Evolutionary conservation across 164 flowering plant species (phyloP).

Genomic region (Paratinospora sagittata): DNA sequence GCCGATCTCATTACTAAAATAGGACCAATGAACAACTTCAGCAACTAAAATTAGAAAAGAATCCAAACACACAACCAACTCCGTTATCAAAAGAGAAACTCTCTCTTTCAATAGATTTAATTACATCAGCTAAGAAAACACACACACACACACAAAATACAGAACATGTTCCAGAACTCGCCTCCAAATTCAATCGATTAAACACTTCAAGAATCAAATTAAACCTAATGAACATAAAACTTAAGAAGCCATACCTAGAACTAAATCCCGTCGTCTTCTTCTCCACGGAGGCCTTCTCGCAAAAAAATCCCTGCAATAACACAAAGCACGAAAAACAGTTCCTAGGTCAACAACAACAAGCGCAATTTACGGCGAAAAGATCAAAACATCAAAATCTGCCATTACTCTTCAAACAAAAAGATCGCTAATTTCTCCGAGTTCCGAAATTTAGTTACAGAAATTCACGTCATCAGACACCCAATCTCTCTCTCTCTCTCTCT

Average conservation of each 20-base stretch:
- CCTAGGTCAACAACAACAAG: neutral
- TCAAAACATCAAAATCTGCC: neutral
- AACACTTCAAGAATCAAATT: neutral
- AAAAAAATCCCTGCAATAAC: conserved; percentile 8
- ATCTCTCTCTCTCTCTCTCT: too few relatives aligned
- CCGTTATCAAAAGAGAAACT: conserved; percentile 2
- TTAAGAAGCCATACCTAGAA: neutral
- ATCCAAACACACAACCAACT: neutral
- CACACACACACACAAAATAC: too few relatives aligned
- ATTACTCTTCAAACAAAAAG: conserved; percentile 1
- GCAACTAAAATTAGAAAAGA: conserved; percentile 1
- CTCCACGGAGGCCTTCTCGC: neutral
- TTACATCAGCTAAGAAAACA: neutral
- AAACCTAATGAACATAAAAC: neutral
- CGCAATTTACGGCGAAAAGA: conserved; percentile 1
- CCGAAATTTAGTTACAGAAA: neutral
- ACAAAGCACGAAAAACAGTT: neutral
- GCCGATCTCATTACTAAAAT: neutral
- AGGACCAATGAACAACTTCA: neutral
- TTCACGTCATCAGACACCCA: neutral
- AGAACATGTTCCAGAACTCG: neutral
- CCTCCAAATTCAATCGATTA: neutral
- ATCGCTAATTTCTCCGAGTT: neutral
- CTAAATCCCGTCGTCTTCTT: neutral
- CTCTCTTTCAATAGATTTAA: neutral